Conservation (phyloP, 1,284 basidiomycete genomes). For the Phaffia rhodozyma region DNA sequence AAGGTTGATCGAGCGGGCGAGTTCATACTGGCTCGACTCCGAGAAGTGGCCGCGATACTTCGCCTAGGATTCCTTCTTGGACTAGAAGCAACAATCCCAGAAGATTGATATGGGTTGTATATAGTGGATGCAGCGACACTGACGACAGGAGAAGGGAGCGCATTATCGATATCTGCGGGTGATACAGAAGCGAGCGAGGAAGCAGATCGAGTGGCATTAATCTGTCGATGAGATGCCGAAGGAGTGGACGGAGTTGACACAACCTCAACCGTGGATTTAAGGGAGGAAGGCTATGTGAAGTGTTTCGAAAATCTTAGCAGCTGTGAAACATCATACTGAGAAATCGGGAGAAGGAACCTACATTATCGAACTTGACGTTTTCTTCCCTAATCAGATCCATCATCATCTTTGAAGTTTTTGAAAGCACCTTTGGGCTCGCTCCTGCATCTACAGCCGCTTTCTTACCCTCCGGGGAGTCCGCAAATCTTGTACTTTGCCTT, state of each 20-base stretch:
- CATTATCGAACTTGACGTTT: not conserved
- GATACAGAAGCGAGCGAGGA: not conserved
- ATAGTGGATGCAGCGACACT: not conserved
- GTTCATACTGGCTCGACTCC: not conserved
- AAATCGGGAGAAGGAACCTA: not conserved
- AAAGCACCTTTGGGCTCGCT: not conserved
- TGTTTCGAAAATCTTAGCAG: too few relatives aligned
- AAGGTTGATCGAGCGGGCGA: not conserved
- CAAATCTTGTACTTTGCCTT: constrained; percentile 12
- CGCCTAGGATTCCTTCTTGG: constrained; percentile 11
- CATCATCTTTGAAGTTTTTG: constrained; percentile 7
- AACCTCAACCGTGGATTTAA: too few relatives aligned
- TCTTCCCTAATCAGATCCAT: constrained; percentile 12
- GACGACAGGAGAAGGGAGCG: not conserved
- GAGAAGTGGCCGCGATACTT: not conserved
- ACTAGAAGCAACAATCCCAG: constrained; percentile 7
- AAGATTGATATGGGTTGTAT: constrained; percentile 12
- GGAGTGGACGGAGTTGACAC: not conserved
- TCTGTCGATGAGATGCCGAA: not conserved
- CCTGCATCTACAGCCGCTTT: not conserved
- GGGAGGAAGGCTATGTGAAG: too few relatives aligned
- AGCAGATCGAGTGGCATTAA: not conserved
- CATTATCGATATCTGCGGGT: not conserved
- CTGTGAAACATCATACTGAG: too few relatives aligned
- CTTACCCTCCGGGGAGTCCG: constrained; percentile 8